Evolutionary conservation across 208 protist genomes (phyloP).

Genomic region (Crithidia expoeki): DNA sequence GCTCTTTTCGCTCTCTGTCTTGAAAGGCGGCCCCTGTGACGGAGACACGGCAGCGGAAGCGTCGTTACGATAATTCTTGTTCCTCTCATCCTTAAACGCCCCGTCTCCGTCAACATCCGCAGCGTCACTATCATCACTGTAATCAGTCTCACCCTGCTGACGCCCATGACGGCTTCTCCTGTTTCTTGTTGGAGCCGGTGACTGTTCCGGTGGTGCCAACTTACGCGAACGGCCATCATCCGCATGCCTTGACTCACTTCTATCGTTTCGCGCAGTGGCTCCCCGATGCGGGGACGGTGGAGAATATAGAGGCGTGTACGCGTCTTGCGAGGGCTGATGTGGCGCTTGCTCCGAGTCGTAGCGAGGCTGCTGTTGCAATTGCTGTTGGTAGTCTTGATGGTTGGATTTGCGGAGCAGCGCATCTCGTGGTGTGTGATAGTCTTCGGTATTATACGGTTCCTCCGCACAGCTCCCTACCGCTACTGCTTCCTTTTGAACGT

Average conservation of each 20-base stretch:
- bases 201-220: constrained; percentile 6
- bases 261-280: not conserved
- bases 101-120: not conserved
- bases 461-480: not conserved
- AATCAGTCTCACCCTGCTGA: not conserved
- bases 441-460: not conserved
- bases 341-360: no score
- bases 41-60: constrained; percentile 1
- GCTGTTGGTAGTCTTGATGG: not conserved
- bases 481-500: not conserved
- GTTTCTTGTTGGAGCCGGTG: not conserved
- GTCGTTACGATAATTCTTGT: not conserved
- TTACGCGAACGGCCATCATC: not conserved
- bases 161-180: not conserved
- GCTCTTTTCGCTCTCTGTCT: not conserved
- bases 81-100: not conserved
- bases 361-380: not conserved
- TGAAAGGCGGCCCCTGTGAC: not conserved
- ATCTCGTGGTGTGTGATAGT: constrained; percentile 8
- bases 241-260: not conserved
- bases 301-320: constrained; percentile 16
- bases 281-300: not conserved
- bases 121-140: not conserved
- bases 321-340: not conserved
- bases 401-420: not conserved